These are phyloP conservation scores for Mesembryanthemum crystallinum DNA, from an alignment of 148 eudicot genomes.

Conservation along the genomic window DNA sequence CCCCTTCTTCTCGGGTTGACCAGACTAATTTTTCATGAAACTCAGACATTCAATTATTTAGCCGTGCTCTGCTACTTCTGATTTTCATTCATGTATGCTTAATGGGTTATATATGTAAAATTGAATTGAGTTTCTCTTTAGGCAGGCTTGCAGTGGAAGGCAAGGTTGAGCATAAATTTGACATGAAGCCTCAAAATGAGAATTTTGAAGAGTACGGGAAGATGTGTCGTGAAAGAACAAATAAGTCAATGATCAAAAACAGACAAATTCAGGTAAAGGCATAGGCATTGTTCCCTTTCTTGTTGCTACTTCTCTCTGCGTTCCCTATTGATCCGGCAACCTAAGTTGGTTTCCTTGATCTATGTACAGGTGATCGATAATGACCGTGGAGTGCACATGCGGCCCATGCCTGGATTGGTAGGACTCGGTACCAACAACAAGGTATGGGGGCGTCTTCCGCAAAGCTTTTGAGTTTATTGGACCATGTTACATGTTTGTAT, in stretches of 20 bases:
- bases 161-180: conserved; percentile 90
- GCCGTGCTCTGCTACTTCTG: no score
- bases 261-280: conserved; percentile 77
- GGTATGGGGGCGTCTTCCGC: no score
- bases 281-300: background rate
- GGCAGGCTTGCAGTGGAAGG: conserved; percentile 86
- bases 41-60: no score
- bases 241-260: conserved; percentile 90
- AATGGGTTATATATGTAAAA: background rate
- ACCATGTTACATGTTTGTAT: background rate
- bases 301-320: background rate
- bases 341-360: conserved; percentile 1
- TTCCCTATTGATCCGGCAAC: conserved; percentile 1
- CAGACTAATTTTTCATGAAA: no score
- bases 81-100: no score
- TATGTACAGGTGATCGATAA: conserved; percentile 73
- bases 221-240: conserved; percentile 94
- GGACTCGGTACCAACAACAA: conserved; percentile 64
- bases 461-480: no score
- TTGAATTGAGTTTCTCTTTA: conserved; percentile 23
- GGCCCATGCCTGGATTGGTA: conserved; percentile 98
- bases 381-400: conserved; percentile 89
- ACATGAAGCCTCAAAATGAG: conserved; percentile 85
- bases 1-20: no score
- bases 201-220: conserved; percentile 89